Evolutionary conservation across 305 asterid genomes (phyloP), one percentile per base, ranked within the genome.

Genomic region (Fraxinus sp.): DNA sequence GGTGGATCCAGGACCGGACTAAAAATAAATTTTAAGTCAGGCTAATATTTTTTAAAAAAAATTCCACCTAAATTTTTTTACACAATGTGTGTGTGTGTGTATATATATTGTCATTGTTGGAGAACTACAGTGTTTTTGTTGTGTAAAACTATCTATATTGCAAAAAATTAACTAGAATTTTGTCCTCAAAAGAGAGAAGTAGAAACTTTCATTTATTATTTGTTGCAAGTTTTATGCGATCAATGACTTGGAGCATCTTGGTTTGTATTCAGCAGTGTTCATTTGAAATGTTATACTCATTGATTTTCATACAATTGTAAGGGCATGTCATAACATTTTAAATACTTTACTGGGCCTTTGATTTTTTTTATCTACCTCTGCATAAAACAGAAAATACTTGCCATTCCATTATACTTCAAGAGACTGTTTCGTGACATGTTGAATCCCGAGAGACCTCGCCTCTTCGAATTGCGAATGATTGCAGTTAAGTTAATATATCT

Each of bases 361-460:
- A 78, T 82, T 57, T 78, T 6, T 8, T 84, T 5, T 35, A 30
- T 73, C 68, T 82, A 49, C 14, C 68, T 70, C 72, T 87, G 28
- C 55, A 76, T 78, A 80, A 71, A 46, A 84, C 96, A 94, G 98
- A 94, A 87, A 88, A 22, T 90, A 84, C 80, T 86, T 82, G 90
- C 91, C 79, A 39, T 86, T 57, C 94, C 94, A 52, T 81, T 91
- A 74, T 91, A 78, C 86, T 39, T 90, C 14, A 90, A 87, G 93
- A 90, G 98, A 85, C 74, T 89, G 88, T 84, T 87, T 81, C 79
- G 81, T 66, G 94, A 90, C 80, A 83, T 94, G 93, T 36, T 94
- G 90, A 86, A 92, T 87, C 91, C 94, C 39, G 96, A 94, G 78
- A 87, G 94, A 84, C 95, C 94, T 74, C 87, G 86, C 83, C 88